Percentiles rank a stretch among this genome's conserved stretches.
These are phyloP conservation scores for Pythium phragmitis DNA, from an alignment of 352 stramenopile genomes.

Conservation along the genomic window DNA sequence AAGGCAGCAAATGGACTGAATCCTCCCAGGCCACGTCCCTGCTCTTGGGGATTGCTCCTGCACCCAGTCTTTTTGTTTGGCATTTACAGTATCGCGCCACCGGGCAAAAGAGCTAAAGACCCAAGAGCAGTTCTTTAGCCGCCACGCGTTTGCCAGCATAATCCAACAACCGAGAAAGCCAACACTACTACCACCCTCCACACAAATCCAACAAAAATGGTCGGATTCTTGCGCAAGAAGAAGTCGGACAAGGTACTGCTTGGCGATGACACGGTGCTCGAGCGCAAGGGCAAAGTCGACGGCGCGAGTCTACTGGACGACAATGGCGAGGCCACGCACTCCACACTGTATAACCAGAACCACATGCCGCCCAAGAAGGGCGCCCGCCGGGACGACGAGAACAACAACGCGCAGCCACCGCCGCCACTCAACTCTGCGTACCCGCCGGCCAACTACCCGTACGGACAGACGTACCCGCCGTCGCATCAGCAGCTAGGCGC, in stretches of 20 bases:
- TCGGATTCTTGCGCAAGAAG: constrained; percentile 86
- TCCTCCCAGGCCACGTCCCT: constrained; percentile 9
- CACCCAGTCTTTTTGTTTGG: constrained; percentile 1
- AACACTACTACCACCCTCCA: constrained; percentile 3
- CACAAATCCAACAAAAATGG: constrained; percentile 34
- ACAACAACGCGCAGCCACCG: constrained; percentile 27
- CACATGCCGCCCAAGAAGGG: constrained; percentile 39
- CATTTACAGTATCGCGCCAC: constrained; percentile 3
- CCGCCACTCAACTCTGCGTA: constrained; percentile 19
- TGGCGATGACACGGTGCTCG: constrained; percentile 69
- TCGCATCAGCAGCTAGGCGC: constrained; percentile 17
- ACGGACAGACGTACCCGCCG: constrained; percentile 39
- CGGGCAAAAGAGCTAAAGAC: not conserved
- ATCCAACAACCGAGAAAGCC: not conserved
- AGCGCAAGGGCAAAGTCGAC: constrained; percentile 85
- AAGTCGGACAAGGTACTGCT: constrained; percentile 73
- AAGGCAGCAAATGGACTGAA: constrained; percentile 13
- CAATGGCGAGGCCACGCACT: constrained; percentile 72
- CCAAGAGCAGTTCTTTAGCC: not conserved
- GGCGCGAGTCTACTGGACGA: constrained; percentile 78
- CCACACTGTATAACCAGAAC: constrained; percentile 69
- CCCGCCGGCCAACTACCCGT: constrained; percentile 43
- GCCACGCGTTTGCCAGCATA: constrained; percentile 9
- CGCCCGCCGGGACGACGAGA: constrained; percentile 58
- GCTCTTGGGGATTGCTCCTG: constrained; percentile 10